Evolutionary conservation across 352 stramenopile species (phyloP), one percentile per base, ranked within the genome.

Genomic region (Pythium chondricola): DNA sequence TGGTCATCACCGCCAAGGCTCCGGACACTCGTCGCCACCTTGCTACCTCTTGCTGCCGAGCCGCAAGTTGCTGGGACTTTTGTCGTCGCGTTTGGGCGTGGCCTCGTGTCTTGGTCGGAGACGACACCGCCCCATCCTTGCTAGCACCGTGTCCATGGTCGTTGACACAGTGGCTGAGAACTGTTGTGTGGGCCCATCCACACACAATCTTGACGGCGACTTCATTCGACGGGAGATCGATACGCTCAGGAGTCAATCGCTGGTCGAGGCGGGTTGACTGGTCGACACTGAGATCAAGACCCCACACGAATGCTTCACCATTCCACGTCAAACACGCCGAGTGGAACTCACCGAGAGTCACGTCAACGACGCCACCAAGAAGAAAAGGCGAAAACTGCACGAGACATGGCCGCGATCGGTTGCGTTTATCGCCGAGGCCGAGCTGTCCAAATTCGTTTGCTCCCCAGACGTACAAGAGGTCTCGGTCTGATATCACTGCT

Each of bases 371-470:
- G 2, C 74, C 77, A 18, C 83, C 71, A 0, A 49, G 37, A 18
- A 86, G 14, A 17, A 82, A 69, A 11, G 55, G 29, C 20, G 65
- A 49, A n/a, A 65, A 69, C 0, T 44, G 41, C 7, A 89, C 39
- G 11, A 88, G 54, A n/a, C 63, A 69, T 0, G 77, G 80, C 18
- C 59, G 60, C 36, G 48, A 45, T 1, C 78, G 69, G 1, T 58
- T 25, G n/a, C 59, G 63, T 27, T 71, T 71, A 53, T 87, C 76
- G 14, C 71, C 78, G 20, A 69, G 69, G 11, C 81, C 81, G 21
- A 89, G 64, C 51, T 92, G 81, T 5, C 75, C 81, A 38, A 89
- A 89, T 38, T 92, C 75, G 43, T 89, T 92, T 0, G 75, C 78
- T 7, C 81, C 81, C 77, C 81, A 89, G 18, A 84, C 59, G 51